Percentiles rank a stretch among this genome's conserved stretches.
phyloP scores from a whole-genome alignment of 2,329 filamentous ascomycete genomes.

The Fusarium agapanthi region DNA sequence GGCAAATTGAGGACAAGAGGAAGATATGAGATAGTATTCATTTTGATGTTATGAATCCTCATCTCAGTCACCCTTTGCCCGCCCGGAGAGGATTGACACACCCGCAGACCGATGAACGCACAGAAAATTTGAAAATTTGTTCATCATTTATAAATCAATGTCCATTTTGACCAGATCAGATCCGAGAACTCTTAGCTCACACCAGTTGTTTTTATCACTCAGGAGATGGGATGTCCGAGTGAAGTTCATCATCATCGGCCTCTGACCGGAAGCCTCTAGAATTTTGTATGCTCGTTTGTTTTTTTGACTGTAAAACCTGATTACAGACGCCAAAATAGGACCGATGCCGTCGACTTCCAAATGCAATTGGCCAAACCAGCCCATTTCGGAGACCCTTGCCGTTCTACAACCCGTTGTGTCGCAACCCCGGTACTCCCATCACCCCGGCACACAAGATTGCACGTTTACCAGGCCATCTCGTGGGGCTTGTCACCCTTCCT shows the following conservation, averaged over 20 bases:
- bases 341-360: slow-evolving; percentile 72
- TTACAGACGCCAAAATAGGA: slow-evolving; percentile 74
- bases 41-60: not conserved
- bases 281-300: slow-evolving; percentile 55
- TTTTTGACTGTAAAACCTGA: slow-evolving; percentile 70
- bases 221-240: slow-evolving; percentile 35
- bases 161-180: slow-evolving; percentile 27
- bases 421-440: slow-evolving; percentile 43
- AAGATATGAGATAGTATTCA: slow-evolving; percentile 1
- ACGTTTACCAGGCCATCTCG: slow-evolving; percentile 97
- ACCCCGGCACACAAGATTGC: slow-evolving; percentile 43
- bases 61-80: not conserved
- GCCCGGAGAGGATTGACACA: not conserved
- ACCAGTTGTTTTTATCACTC: slow-evolving; percentile 28
- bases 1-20: slow-evolving; percentile 29
- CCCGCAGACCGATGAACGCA: slow-evolving; percentile 5
- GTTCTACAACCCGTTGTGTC: slow-evolving; percentile 56
- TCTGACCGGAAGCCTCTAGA: slow-evolving; percentile 47
- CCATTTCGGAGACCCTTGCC: slow-evolving; percentile 57
- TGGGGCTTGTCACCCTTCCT: slow-evolving; percentile 99
- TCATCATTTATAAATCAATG: slow-evolving; percentile 26
- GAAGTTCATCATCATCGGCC: slow-evolving; percentile 46
- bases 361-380: slow-evolving; percentile 71
- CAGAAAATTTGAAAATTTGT: slow-evolving; percentile 20
- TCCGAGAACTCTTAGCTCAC: slow-evolving; percentile 17